Conservation (phyloP, 352 stramenopile species). For the Globisporangium irregulare region DNA sequence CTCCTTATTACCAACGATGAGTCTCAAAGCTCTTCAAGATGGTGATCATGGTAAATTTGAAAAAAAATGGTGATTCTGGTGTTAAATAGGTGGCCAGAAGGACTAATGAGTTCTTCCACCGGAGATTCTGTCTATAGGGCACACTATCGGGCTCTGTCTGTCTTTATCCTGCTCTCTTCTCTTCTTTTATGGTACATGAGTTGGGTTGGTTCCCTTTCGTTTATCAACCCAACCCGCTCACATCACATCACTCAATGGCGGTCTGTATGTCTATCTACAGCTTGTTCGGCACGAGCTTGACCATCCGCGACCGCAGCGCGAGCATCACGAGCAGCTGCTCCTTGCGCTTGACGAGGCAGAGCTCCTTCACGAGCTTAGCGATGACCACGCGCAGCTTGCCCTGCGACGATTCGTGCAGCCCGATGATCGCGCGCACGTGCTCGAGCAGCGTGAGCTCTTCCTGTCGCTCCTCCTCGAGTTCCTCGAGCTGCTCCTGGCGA, state of each 20-base stretch:
- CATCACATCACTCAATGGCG: not conserved
- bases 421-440: constrained; percentile 49
- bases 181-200: constrained; percentile 3
- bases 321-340: constrained; percentile 51
- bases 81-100: not conserved
- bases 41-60: not conserved
- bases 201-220: not conserved
- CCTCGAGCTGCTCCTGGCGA: constrained; percentile 43
- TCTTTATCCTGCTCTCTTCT: not conserved
- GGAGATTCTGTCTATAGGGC: constrained; percentile 1
- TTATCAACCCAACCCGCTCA: not conserved
- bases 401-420: constrained; percentile 37
- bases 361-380: constrained; percentile 36
- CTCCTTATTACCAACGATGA: not conserved
- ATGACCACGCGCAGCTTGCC: constrained; percentile 43
- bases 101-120: not conserved
- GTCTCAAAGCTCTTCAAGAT: not conserved
- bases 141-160: not conserved
- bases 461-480: constrained; percentile 57
- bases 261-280: constrained; percentile 17
- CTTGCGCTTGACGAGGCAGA: constrained; percentile 37
- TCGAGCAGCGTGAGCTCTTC: constrained; percentile 55
- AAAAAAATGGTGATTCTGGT: not conserved
- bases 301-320: constrained; percentile 45
- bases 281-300: constrained; percentile 50